phyloP scores from a whole-genome alignment of 306 rosid species.

The Prunus fruticosa region DNA sequence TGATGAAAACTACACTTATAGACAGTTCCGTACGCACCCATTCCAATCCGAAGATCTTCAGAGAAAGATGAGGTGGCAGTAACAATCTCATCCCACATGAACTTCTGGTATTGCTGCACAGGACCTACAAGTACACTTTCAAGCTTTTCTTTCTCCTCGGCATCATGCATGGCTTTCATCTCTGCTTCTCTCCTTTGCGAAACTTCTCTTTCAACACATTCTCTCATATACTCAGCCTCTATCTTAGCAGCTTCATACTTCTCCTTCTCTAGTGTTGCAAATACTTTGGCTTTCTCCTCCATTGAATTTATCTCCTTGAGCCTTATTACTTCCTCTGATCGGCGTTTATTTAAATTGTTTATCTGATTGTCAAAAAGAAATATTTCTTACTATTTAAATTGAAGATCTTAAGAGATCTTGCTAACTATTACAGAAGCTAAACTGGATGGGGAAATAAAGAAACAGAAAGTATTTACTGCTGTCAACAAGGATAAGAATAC shows the following conservation, averaged over 20 bases:
- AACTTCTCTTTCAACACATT: slow-evolving; percentile 68
- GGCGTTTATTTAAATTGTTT: slow-evolving; percentile 44
- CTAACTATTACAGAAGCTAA: not conserved
- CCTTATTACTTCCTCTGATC: slow-evolving; percentile 55
- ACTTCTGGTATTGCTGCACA: slow-evolving; percentile 47
- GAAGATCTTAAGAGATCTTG: not conserved
- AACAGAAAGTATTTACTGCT: slow-evolving; percentile 7
- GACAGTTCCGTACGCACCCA: slow-evolving; percentile 80
- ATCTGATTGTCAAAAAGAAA: slow-evolving; percentile 49
- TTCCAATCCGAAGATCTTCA: slow-evolving; percentile 74
- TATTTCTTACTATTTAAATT: slow-evolving; percentile 16
- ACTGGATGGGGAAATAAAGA: not conserved
- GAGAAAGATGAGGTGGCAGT: slow-evolving; percentile 86
- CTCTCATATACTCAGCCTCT: slow-evolving; percentile 60
- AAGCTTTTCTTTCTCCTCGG: slow-evolving; percentile 64
- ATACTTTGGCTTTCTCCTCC: slow-evolving; percentile 54
- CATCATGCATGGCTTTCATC: slow-evolving; percentile 51
- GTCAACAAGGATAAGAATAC: slow-evolving; percentile 16
- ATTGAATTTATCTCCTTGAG: slow-evolving; percentile 51
- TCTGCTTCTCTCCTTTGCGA: slow-evolving; percentile 66
- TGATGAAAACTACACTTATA: slow-evolving; percentile 84
- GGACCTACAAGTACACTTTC: slow-evolving; percentile 68
- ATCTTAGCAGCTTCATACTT: slow-evolving; percentile 58
- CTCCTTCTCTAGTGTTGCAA: slow-evolving; percentile 53
- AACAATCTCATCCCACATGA: slow-evolving; percentile 83